Base-by-base conservation (phyloP, 2,329 filamentous ascomycete genomes). In the Dactylellina parvicollis region DNA sequence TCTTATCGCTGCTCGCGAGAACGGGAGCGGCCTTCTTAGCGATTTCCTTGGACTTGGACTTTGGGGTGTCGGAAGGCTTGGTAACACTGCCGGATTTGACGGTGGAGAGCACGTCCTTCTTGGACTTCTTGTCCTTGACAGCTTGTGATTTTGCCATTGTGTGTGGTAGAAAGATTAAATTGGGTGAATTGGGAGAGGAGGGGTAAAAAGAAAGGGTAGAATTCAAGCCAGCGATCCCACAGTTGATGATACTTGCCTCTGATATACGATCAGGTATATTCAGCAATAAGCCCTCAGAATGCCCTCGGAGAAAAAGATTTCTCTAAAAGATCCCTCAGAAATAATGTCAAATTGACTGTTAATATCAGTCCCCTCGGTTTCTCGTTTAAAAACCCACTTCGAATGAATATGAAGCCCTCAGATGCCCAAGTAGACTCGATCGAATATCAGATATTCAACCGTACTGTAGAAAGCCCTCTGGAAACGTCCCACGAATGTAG, bases 81-180 rank as follows among this genome's bases (percentile, higher is more conserved):
- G 85, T 86, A 78, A 91, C 84, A 76, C 86, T 86, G 77, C 84
- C 88, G 77, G 85, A 85, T 84, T 91, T 91, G 81, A 88, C 87
- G 77, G 82, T 79, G 78, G 82, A 81, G 77, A 84, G 79, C 78
- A 82, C 81, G 76, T 85, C 83, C 78, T 84, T 80, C 79, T 78
- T 78, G 77, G 79, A 79, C 82, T 87, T 87, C 80, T 83, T 83
- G 80, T 88, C 85, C 83, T 90, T 90, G 38, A 44, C 76, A 32
- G 32, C 49, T 28, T 75, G 14, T 62, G 84, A 82, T 83, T 90
- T 90, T 81, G 84, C 87, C 88, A 90, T 90, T 81, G 42, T 77
- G 84, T 80, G 82, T 72, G 65, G 64, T 71, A 74, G 71, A 71
- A 14, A 10, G 47, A 40, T 20, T 16, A 10, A 20, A 26, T 20